These are phyloP conservation scores for Podila epicladia DNA, from an alignment of 192 early-diverging fungal species.

Conservation along the genomic window DNA sequence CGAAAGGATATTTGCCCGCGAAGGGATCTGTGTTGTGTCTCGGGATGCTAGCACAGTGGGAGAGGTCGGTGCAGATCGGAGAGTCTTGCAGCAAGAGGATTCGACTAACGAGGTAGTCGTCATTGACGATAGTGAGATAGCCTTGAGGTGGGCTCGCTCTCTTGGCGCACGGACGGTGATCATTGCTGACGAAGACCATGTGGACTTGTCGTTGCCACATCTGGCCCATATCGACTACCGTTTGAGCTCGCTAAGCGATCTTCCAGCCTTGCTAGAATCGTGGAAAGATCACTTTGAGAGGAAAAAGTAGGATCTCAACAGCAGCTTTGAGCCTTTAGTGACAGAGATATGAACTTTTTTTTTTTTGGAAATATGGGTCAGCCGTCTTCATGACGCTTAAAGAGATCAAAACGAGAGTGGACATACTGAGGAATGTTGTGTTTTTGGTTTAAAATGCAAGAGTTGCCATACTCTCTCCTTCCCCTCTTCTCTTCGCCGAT, in stretches of 20 bases:
- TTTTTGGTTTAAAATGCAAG: too few relatives aligned
- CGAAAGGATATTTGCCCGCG: slow-evolving; percentile 19
- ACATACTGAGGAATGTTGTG: too few relatives aligned
- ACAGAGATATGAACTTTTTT: too few relatives aligned
- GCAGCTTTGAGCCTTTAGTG: too few relatives aligned
- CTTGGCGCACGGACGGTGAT: slow-evolving; percentile 37
- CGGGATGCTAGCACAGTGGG: neutral
- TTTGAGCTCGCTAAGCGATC: slow-evolving; percentile 16
- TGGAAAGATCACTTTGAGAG: slow-evolving; percentile 23
- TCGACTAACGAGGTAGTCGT: slow-evolving; percentile 28
- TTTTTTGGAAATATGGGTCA: too few relatives aligned
- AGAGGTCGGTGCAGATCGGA: neutral
- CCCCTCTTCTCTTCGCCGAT: too few relatives aligned
- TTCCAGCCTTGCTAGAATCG: slow-evolving; percentile 28
- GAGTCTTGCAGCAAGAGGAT: neutral
- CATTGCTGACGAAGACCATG: slow-evolving; percentile 4
- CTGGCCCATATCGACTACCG: slow-evolving; percentile 28
- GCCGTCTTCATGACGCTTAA: too few relatives aligned
- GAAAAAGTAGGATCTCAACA: too few relatives aligned
- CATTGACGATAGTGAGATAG: slow-evolving; percentile 39
- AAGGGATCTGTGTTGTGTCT: slow-evolving; percentile 8
- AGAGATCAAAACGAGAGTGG: too few relatives aligned
- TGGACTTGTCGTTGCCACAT: slow-evolving; percentile 22
- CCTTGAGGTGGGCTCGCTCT: slow-evolving; percentile 20
- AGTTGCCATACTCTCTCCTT: too few relatives aligned